Evolutionary conservation across 2,329 filamentous ascomycete species (phyloP), one percentile per base, ranked within the genome.

Genomic region (Fusarium abutilonis): DNA sequence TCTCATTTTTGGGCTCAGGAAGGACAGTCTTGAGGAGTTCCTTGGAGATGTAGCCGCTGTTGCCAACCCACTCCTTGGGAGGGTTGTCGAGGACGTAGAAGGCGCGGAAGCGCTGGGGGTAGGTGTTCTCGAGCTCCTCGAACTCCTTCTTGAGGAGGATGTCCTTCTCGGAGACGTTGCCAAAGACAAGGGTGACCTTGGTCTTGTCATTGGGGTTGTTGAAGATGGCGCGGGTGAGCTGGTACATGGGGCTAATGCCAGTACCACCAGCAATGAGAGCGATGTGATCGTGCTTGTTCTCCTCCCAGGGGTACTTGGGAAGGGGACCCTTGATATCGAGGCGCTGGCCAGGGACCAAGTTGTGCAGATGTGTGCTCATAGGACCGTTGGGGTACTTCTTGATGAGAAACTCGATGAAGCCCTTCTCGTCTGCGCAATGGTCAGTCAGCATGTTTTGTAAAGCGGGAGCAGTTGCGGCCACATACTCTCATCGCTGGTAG

Each of bases 181-280:
- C 95, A 74, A 94, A 97, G 34, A 99, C 86, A 29, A 99, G 87
- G 6, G 94, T 98, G 38, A 99, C 93, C 83, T 97, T 96, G 71
- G 95, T 99, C 86, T 95, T 93, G 82, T 99, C 95, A 39, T 91
- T 86, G 59, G 94, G 92, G 86, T 97, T 96, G 79, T 89, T 92
- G 88, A 98, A 96, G 80, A 99, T 97, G 74, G 89, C 85, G 63
- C 92, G 92, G 66, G 87, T 83, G 41, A 99, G 88, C 83, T 99
- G 95, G 84, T 91, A 98, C 94, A 98, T 97, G 69, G 95, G 95
- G 10, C 95, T 95, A 77, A 99, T 96, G 60, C 95, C 95, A 8
- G 95, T 97, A 66, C 95, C 95, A 71, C 95, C 95, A n/a, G 94
- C 92, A 63, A 99, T 86, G 66, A 94, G 83, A 35, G 86, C 89